These are phyloP conservation scores for Aspergillus caelatus DNA, from an alignment of 2,329 filamentous ascomycete genomes.

Conservation along the genomic window DNA sequence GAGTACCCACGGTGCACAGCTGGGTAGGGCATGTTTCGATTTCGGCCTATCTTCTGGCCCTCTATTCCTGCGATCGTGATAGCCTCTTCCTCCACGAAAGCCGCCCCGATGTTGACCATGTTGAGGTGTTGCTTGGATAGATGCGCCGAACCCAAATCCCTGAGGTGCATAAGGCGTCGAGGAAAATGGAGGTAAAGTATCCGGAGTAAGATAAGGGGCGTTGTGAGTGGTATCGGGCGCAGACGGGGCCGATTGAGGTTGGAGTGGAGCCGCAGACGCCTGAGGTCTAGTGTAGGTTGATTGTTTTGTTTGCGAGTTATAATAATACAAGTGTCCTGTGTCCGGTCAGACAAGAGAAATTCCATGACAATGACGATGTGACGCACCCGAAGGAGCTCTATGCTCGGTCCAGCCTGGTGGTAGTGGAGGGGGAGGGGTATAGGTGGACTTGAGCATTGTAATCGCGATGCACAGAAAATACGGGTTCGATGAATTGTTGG, in stretches of 20 bases:
- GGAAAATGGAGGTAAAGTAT: constrained; percentile 40
- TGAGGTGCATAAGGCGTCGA: constrained; percentile 39
- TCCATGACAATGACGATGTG: constrained; percentile 9
- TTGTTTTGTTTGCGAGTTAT: constrained; percentile 77
- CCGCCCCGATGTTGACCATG: constrained; percentile 50
- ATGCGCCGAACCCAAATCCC: constrained; percentile 19
- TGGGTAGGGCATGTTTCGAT: constrained; percentile 76
- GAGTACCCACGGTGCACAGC: constrained; percentile 82
- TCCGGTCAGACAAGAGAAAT: constrained; percentile 23
- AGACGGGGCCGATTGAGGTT: constrained; percentile 32
- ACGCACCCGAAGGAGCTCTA: constrained; percentile 73
- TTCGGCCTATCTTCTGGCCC: constrained; percentile 79
- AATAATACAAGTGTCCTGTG: constrained; percentile 81
- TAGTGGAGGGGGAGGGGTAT: constrained; percentile 68
- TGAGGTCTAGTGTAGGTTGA: constrained; percentile 85
- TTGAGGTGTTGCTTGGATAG: constrained; percentile 20
- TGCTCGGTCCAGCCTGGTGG: constrained; percentile 90
- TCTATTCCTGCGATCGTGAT: constrained; percentile 64
- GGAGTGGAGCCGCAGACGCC: constrained; percentile 29
- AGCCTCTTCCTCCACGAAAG: constrained; percentile 54
- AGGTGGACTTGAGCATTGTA: constrained; percentile 75
- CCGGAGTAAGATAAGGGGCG: constrained; percentile 32
- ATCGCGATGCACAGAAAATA: background rate
- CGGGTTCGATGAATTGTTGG: background rate
- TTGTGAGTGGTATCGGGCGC: constrained; percentile 47